phyloP scores from a whole-genome alignment of 352 stramenopile species.

The Labyrinthula sp. region DNA sequence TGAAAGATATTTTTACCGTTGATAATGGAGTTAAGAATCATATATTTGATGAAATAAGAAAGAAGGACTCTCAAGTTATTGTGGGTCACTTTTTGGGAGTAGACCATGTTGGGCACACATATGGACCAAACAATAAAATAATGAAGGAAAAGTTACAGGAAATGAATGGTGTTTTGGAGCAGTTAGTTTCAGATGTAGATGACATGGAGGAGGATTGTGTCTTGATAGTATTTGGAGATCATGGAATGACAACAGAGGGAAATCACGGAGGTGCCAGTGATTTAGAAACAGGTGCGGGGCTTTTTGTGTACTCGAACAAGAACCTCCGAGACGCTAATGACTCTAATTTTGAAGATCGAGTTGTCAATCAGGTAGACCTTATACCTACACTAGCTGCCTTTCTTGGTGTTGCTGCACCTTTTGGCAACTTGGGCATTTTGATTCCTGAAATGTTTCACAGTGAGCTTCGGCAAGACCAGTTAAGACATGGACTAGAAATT shows the following conservation, averaged over 20 bases:
- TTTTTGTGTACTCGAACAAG: conserved; percentile 61
- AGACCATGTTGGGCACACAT: conserved; percentile 92
- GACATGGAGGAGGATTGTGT: conserved; percentile 42
- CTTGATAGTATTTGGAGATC: conserved; percentile 80
- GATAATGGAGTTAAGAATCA: conserved; percentile 66
- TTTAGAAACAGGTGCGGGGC: conserved; percentile 74
- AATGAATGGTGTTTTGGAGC: conserved; percentile 69
- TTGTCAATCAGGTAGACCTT: conserved; percentile 78
- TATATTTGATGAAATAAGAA: conserved; percentile 31
- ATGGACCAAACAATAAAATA: conserved; percentile 66
- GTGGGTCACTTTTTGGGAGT: conserved; percentile 65
- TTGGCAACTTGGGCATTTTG: conserved; percentile 72
- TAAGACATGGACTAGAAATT: conserved; percentile 41
- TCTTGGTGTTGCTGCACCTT: conserved; percentile 77
- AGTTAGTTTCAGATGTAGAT: conserved; percentile 46
- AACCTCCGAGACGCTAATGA: background rate
- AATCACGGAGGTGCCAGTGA: conserved; percentile 87
- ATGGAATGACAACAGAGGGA: conserved; percentile 92
- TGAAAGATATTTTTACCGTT: conserved; percentile 88
- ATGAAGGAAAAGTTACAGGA: conserved; percentile 82
- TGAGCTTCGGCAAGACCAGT: background rate
- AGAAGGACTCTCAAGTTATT: conserved; percentile 39
- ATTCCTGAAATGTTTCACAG: conserved; percentile 59
- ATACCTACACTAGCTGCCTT: conserved; percentile 78
- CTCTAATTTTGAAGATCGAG: conserved; percentile 7